Conservation (phyloP, 2,329 filamentous ascomycete genomes). For the Knufia petricola region DNA sequence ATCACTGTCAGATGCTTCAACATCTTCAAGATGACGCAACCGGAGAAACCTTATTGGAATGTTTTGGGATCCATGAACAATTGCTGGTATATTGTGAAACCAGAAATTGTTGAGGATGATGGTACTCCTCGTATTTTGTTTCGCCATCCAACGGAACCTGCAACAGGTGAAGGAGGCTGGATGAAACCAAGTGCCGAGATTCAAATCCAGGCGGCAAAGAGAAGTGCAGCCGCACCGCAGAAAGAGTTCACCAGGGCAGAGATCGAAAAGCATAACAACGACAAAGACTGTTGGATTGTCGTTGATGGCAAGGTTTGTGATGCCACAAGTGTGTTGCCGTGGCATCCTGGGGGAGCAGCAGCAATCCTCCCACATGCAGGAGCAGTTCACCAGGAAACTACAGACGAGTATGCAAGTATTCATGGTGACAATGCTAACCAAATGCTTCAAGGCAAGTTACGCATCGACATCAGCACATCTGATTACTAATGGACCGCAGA, state of each 20-base stretch:
- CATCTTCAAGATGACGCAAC: constrained; percentile 44
- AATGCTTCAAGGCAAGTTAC: constrained; percentile 25
- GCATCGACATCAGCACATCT: background rate
- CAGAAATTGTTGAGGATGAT: constrained; percentile 19
- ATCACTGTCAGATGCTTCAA: constrained; percentile 42
- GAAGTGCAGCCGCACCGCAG: constrained; percentile 35
- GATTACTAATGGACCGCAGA: constrained; percentile 26
- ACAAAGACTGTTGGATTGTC: constrained; percentile 45
- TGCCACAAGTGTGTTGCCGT: constrained; percentile 35
- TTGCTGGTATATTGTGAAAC: constrained; percentile 39
- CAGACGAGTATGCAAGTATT: constrained; percentile 41
- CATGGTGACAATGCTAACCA: constrained; percentile 44
- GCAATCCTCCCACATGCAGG: constrained; percentile 43
- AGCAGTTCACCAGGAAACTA: constrained; percentile 40
- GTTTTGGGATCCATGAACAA: constrained; percentile 48
- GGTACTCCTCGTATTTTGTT: constrained; percentile 33
- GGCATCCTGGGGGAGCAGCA: constrained; percentile 19
- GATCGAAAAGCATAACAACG: constrained; percentile 42
- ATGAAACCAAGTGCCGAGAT: constrained; percentile 40
- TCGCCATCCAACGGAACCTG: constrained; percentile 38
- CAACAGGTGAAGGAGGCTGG: constrained; percentile 38
- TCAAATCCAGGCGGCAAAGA: constrained; percentile 36
- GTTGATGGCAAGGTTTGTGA: constrained; percentile 45
- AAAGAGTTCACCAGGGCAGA: constrained; percentile 46
- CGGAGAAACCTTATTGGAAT: constrained; percentile 39